Evolutionary conservation across 345 rosid genomes (phyloP).

Genomic region (Eucalyptus decipiens): DNA sequence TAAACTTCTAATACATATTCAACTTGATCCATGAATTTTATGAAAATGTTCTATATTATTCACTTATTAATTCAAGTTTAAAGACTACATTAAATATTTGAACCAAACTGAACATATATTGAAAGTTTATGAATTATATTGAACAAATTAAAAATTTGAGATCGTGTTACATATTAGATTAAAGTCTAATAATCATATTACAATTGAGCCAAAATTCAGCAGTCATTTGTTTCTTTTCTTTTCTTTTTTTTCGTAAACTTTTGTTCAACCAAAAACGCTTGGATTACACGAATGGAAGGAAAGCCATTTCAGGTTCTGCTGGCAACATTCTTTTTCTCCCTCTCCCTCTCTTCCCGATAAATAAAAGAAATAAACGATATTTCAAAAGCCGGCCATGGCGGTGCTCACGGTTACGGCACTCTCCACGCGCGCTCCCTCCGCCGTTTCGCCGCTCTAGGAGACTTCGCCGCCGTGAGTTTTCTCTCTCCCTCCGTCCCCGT

Average conservation of each 20-base stretch:
- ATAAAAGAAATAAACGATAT: neutral
- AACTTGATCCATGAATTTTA: too few relatives aligned
- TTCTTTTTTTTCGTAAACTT: neutral
- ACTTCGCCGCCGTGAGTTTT: neutral
- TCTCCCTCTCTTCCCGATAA: neutral
- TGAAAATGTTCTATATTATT: too few relatives aligned
- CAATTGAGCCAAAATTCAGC: neutral
- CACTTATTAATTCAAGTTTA: neutral
- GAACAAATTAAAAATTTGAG: accelerated
- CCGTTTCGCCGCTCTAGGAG: neutral
- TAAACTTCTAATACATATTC: neutral
- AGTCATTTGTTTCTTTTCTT: too few relatives aligned
- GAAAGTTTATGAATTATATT: accelerated
- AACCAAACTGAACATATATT: accelerated
- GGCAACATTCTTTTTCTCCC: neutral
- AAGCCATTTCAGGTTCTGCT: neutral
- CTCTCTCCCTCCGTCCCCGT: neutral
- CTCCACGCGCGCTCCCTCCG: neutral
- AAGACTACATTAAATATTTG: accelerated
- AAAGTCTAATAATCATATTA: too few relatives aligned
- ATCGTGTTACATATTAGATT: accelerated
- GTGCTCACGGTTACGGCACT: neutral
- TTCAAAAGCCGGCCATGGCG: neutral
- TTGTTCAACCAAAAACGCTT: neutral
- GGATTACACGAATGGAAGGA: neutral